These are phyloP conservation scores for Carallia brachiata DNA, from an alignment of 345 rosid genomes.

Conservation along the genomic window DNA sequence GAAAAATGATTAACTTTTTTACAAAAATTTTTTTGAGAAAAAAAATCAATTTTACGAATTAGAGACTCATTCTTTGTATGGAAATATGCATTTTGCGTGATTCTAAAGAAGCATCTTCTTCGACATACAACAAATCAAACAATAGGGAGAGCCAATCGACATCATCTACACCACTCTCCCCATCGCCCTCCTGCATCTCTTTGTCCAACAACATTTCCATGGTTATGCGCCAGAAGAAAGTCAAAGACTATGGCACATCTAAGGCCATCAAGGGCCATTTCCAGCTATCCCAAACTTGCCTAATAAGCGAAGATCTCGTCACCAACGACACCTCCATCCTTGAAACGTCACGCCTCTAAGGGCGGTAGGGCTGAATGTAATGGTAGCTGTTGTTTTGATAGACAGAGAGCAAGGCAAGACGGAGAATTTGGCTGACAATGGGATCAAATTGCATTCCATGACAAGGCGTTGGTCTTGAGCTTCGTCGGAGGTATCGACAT, in stretches of 20 bases:
- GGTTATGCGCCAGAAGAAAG: slow-evolving; percentile 93
- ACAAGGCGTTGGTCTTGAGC: slow-evolving; percentile 22
- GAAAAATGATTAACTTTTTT: too few relatives aligned
- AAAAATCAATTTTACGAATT: too few relatives aligned
- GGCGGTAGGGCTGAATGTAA: slow-evolving; percentile 71
- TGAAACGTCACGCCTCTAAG: slow-evolving; percentile 77
- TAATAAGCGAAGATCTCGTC: slow-evolving; percentile 80
- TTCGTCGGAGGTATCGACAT: too few relatives aligned
- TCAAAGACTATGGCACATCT: slow-evolving; percentile 83
- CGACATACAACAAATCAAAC: too few relatives aligned
- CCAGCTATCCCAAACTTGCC: slow-evolving; percentile 49
- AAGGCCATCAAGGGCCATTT: slow-evolving; percentile 82
- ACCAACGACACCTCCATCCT: slow-evolving; percentile 89
- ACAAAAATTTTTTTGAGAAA: too few relatives aligned
- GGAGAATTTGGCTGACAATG: slow-evolving; percentile 74
- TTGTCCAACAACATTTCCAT: slow-evolving; percentile 57
- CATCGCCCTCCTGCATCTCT: slow-evolving; percentile 79
- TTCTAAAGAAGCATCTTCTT: too few relatives aligned
- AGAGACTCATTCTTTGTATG: too few relatives aligned
- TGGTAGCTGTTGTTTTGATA: slow-evolving; percentile 83
- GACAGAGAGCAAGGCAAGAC: slow-evolving; percentile 92
- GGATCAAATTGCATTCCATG: slow-evolving; percentile 72
- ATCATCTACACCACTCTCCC: slow-evolving; percentile 80
- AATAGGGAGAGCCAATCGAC: too few relatives aligned
- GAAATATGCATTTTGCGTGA: too few relatives aligned